Evolutionary conservation across 2,329 filamentous ascomycete species (phyloP).

Genomic region (Sporothrix protearum): DNA sequence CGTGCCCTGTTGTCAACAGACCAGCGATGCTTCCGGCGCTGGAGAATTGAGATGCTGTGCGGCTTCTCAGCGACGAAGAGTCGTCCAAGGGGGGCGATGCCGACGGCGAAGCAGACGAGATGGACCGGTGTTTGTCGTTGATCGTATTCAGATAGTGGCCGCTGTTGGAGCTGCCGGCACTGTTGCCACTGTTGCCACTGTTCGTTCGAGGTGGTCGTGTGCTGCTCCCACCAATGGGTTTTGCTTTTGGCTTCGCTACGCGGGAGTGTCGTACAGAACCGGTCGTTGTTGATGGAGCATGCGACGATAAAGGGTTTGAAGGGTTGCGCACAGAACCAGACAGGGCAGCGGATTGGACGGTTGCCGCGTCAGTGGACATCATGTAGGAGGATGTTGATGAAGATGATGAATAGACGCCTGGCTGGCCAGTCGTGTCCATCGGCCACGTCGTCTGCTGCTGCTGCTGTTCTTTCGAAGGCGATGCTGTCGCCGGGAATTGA

Average conservation of each 20-base stretch:
- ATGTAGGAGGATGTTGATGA: background rate
- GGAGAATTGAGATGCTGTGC: background rate
- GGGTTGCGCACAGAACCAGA: background rate
- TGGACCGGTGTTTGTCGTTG: slow-evolving; percentile 9
- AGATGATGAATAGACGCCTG: background rate
- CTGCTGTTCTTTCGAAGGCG: background rate
- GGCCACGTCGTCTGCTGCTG: background rate
- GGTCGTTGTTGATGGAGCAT: background rate
- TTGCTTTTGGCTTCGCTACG: background rate
- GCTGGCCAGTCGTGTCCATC: background rate
- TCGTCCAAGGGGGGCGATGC: background rate
- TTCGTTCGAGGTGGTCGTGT: background rate
- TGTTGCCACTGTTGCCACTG: background rate
- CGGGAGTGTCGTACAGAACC: background rate
- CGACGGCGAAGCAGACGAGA: slow-evolving; percentile 21
- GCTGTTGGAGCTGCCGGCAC: background rate
- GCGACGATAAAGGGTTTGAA: too few relatives aligned
- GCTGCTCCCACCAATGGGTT: background rate
- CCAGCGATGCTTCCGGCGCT: background rate
- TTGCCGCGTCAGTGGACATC: background rate
- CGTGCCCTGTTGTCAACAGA: slow-evolving; percentile 23
- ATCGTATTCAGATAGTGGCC: background rate
- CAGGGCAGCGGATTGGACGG: background rate
- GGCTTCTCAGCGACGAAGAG: background rate
- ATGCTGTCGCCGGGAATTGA: background rate